Percentiles rank a stretch among this genome's conserved stretches.
These are phyloP conservation scores for Sindora glabra DNA, from an alignment of 306 rosid genomes.

Conservation along the genomic window DNA sequence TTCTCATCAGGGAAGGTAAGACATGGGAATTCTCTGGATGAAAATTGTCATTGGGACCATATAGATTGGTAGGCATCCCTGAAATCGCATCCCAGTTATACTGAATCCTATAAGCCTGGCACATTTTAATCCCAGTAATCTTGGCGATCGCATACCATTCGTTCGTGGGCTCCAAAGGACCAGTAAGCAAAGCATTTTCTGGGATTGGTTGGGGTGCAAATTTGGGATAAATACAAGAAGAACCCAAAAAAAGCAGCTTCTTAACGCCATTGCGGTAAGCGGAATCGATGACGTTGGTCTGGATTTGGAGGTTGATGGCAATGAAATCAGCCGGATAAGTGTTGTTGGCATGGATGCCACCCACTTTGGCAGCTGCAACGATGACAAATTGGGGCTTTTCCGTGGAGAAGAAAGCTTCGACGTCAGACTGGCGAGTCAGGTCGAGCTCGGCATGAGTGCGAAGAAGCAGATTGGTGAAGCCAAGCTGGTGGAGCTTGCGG, in stretches of 20 bases:
- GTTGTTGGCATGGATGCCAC: constrained; percentile 94
- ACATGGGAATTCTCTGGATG: constrained; percentile 94
- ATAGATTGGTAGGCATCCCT: constrained; percentile 93
- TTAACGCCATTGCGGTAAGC: constrained; percentile 57
- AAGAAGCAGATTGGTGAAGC: constrained; percentile 59
- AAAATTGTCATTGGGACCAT: constrained; percentile 79
- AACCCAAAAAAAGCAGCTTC: constrained; percentile 81
- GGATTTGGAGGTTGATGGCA: constrained; percentile 82
- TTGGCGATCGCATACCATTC: constrained; percentile 97
- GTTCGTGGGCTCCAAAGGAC: constrained; percentile 88
- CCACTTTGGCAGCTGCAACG: constrained; percentile 97
- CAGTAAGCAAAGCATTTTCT: constrained; percentile 69
- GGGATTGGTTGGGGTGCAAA: constrained; percentile 96
- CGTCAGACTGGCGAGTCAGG: constrained; percentile 77
- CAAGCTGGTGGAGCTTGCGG: constrained; percentile 60
- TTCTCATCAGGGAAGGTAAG: constrained; percentile 82
- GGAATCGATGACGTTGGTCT: constrained; percentile 75
- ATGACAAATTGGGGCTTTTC: constrained; percentile 70
- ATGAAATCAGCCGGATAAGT: constrained; percentile 95
- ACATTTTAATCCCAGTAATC: constrained; percentile 96
- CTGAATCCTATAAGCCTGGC: constrained; percentile 86
- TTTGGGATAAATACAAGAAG: constrained; percentile 92
- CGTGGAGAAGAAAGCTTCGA: constrained; percentile 73
- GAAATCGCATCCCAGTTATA: constrained; percentile 81
- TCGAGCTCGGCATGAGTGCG: constrained; percentile 75